Evolutionary conservation across 371 early-diverging fungal species (phyloP).

Genomic region (Ecytonucleospora hepatopenaei): DNA sequence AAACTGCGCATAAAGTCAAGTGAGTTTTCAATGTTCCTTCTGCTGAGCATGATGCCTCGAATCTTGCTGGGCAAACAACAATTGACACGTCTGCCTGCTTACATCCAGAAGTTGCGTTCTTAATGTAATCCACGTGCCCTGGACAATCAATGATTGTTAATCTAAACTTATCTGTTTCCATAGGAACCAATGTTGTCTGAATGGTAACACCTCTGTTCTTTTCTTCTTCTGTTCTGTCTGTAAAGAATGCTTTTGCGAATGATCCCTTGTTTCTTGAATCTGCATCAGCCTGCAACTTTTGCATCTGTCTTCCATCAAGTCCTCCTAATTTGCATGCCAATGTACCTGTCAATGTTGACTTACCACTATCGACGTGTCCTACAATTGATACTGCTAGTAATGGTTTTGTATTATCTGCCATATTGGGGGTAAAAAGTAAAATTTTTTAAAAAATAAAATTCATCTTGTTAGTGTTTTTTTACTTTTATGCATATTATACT

Average conservation of each 20-base stretch:
- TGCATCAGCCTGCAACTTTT: constrained; percentile 50
- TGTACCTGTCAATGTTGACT: constrained; percentile 54
- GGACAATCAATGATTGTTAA: constrained; percentile 77
- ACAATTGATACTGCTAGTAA: constrained; percentile 45
- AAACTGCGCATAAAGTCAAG: constrained; percentile 79
- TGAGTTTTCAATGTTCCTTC: constrained; percentile 89
- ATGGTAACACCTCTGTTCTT: constrained; percentile 56
- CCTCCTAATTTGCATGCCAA: constrained; percentile 45
- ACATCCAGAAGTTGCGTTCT: constrained; percentile 99
- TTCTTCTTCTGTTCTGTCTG: constrained; percentile 52
- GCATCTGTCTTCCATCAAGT: constrained; percentile 42
- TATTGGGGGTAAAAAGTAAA: constrained; percentile 32
- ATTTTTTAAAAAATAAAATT: constrained; percentile 23
- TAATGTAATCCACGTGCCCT: constrained; percentile 97
- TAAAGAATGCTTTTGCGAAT: constrained; percentile 51
- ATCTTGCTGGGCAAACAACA: constrained; percentile 80
- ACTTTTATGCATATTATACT: no score
- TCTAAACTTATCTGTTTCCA: constrained; percentile 41
- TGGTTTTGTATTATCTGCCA: constrained; percentile 37
- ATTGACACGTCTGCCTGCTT: constrained; percentile 90
- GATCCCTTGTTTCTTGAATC: constrained; percentile 45
- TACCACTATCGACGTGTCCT: constrained; percentile 57
- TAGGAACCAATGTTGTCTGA: constrained; percentile 39
- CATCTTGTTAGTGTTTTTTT: no score
- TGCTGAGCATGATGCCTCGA: constrained; percentile 54